Evolutionary conservation across 1,284 basidiomycete genomes (phyloP), one percentile per base, ranked within the genome.

Genomic region (Coniferiporia weirii): DNA sequence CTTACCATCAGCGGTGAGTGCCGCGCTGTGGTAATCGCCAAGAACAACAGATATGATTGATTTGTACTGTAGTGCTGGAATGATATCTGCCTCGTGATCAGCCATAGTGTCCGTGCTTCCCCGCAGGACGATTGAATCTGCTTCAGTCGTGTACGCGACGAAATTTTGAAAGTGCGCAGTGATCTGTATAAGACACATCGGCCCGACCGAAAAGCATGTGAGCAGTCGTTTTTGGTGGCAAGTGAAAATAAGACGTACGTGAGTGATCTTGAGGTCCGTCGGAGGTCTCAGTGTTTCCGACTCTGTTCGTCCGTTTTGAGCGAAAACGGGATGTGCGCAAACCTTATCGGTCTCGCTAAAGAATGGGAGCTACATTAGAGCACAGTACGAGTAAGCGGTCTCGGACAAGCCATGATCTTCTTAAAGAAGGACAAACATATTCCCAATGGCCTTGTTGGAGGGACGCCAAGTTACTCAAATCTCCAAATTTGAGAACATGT

Each of bases 21-120:
- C 93, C 27, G 86, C 90, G 66, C 78, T 86, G 74, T 97, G 94
- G 71, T 94, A 95, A 71, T 97, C 93, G 4, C 95, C 95, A 50
- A 93, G 78, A 8, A 87, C 85, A 57, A 95, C 85, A 57, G 91
- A 91, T 63, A 95, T 93, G 57, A 95, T 80, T 44, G 78, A 76
- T 62, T 76, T 80, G 65, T 87, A 79, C 66, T 94, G 91, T 19
- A 96, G 73, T 20, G 78, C 79, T 0, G 88, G 85, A 2, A 90
- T 78, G 61, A 91, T 74, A 36, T 78, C 76, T 1, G 92, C 88
- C 47, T 67, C 66, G 47, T 75, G 74, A 17, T 72, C 71, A 27
- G 69, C 63, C 36, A 70, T 70, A 5, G 78, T 81, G 44, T 74
- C 70, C 15, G 73, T 74, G 47, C 78, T 74, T 43, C 84, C 84